A percentile compares a stretch with the other conserved stretches of the same genome.
Conservation (phyloP, 306 rosid genomes). For the Inga laurina region DNA sequence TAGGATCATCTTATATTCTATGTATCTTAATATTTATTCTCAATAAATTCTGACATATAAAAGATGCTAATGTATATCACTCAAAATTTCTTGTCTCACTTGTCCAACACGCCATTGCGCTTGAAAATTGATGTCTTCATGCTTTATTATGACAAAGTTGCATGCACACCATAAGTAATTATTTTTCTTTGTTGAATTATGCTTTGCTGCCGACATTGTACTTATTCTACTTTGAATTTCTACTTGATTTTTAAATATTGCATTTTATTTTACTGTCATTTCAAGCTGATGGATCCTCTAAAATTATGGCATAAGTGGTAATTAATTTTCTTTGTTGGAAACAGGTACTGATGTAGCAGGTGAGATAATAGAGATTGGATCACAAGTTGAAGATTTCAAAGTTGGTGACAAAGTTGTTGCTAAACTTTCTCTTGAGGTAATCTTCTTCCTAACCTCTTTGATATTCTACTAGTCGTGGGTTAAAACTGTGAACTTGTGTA, state of each 20-base stretch:
- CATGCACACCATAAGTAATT: background rate
- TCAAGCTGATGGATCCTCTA: background rate
- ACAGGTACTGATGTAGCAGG: conserved; percentile 70
- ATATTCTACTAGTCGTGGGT: background rate
- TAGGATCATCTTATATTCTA: background rate
- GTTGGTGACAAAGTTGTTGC: conserved; percentile 68
- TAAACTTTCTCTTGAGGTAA: conserved; percentile 45
- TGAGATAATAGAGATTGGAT: conserved; percentile 57
- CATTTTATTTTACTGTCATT: background rate
- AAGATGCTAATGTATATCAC: background rate
- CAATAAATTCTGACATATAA: background rate
- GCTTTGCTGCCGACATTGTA: background rate
- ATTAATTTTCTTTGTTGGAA: background rate
- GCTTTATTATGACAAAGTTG: background rate
- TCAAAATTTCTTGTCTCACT: background rate
- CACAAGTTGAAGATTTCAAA: conserved; percentile 54
- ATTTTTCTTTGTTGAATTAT: background rate
- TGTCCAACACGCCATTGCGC: background rate
- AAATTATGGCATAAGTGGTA: background rate
- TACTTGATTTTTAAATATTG: background rate
- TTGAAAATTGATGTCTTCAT: background rate
- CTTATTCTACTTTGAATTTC: background rate
- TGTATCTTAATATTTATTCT: background rate
- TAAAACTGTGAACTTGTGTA: background rate
- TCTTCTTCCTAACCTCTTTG: conserved; percentile 8